A percentile compares a stretch with the other conserved stretches of the same genome.
phyloP scores from a whole-genome alignment of 2,329 filamentous ascomycete species.

The Teratosphaeria epicoccoides region DNA sequence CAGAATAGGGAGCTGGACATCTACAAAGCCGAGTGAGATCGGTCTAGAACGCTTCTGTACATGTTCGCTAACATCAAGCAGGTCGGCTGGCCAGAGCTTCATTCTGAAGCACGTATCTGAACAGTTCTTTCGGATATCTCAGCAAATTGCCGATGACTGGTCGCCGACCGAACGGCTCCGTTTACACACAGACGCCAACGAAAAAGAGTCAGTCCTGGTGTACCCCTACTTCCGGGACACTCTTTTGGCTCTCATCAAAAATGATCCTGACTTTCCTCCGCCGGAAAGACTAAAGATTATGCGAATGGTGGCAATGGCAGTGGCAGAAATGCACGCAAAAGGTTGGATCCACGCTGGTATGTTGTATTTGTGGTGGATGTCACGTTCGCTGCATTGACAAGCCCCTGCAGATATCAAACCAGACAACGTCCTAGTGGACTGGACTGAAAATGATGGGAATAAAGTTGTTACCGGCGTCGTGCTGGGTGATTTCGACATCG shows the following conservation, averaged over 20 bases:
- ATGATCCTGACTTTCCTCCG: constrained; percentile 23
- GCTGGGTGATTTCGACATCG: constrained; percentile 30
- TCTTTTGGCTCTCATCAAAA: constrained; percentile 26
- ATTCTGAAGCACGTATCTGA: not conserved
- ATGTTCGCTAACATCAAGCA: not conserved
- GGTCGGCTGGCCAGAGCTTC: not conserved
- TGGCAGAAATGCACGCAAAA: constrained; percentile 29
- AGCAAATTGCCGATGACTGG: not conserved
- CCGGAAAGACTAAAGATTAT: constrained; percentile 26
- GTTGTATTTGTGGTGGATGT: constrained; percentile 6
- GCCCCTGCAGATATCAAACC: constrained; percentile 29
- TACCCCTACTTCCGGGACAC: constrained; percentile 26
- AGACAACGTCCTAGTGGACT: constrained; percentile 31
- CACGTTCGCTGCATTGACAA: constrained; percentile 15
- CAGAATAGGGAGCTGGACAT: not conserved
- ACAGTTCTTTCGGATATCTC: not conserved
- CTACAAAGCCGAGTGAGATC: not conserved
- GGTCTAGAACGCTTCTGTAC: not conserved
- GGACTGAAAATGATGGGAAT: constrained; percentile 24
- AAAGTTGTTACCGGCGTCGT: constrained; percentile 25
- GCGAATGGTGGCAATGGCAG: constrained; percentile 24
- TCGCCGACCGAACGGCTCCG: constrained; percentile 16
- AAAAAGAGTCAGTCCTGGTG: constrained; percentile 25
- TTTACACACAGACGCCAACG: constrained; percentile 27
- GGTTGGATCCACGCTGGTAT: constrained; percentile 29